Conservation (phyloP, 1,284 basidiomycete genomes). For the Ustilago lituana region DNA sequence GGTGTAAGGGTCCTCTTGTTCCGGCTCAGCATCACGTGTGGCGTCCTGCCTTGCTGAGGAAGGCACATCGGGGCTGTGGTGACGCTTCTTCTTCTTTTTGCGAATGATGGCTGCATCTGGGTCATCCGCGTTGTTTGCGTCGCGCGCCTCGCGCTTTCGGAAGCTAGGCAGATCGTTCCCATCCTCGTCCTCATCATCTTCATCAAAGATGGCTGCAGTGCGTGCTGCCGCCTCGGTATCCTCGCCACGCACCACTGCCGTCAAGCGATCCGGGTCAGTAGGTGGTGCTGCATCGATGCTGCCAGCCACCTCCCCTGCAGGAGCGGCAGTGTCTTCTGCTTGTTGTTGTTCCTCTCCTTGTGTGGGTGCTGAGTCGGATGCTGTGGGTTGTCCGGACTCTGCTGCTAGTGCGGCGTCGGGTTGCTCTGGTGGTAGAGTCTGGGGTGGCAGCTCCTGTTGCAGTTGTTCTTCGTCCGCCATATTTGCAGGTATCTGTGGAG, state of each 20-base stretch:
- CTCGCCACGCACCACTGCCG: slow-evolving; percentile 24
- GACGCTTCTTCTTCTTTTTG: slow-evolving; percentile 53
- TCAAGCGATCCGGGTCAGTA: slow-evolving; percentile 17
- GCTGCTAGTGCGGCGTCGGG: background rate
- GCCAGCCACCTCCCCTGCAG: slow-evolving; percentile 10
- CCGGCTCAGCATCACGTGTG: slow-evolving; percentile 12
- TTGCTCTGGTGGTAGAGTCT: slow-evolving; percentile 2
- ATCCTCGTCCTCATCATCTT: slow-evolving; percentile 35
- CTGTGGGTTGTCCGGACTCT: background rate
- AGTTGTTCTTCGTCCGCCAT: slow-evolving; percentile 39
- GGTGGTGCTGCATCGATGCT: slow-evolving; percentile 23
- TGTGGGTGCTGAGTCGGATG: background rate
- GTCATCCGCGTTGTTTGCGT: slow-evolving; percentile 15
- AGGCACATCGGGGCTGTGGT: slow-evolving; percentile 25
- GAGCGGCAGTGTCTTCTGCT: slow-evolving; percentile 1
- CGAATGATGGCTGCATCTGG: slow-evolving; percentile 26
- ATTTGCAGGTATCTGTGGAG: background rate
- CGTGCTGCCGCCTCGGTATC: slow-evolving; percentile 31
- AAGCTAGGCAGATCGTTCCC: slow-evolving; percentile 33
- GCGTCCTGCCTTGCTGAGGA: background rate
- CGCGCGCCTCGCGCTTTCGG: slow-evolving; percentile 25
- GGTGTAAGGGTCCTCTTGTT: slow-evolving; percentile 37
- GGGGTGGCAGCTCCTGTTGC: slow-evolving; percentile 13
- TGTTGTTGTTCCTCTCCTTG: slow-evolving; percentile 1
- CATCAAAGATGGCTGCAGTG: slow-evolving; percentile 45